Evolutionary conservation across 306 rosid genomes (phyloP), one percentile per base, ranked within the genome.

Genomic region (Sechiopsis laciniata): DNA sequence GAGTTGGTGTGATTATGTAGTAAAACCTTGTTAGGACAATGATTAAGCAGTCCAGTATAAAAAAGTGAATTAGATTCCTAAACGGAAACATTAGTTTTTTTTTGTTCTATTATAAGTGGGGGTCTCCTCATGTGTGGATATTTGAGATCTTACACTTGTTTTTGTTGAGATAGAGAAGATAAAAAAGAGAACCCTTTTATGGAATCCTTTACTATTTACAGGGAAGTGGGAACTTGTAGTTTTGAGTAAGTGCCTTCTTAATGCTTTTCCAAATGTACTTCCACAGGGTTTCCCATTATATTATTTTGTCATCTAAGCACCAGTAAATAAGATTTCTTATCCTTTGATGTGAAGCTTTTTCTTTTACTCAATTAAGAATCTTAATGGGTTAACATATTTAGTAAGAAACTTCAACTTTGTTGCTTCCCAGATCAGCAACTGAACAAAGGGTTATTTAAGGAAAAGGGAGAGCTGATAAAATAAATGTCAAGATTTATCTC

Each of bases 251-350:
- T 65, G 72, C 32, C 6, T 42, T 65, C 55, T 42, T 65, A 17
- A 65, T 65, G 53, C 54, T 42, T 10, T 53, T 19, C 72, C 55
- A 42, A 65, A 53, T 65, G 54, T 65, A 45, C 26, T 65, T 65
- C 6, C 54, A 65, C 72, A 65, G 54, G 10, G 32, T n/a, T n/a
- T n/a, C n/a, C n/a, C n/a, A n/a, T n/a, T n/a, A n/a, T n/a, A n/a
- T n/a, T n/a, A n/a, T n/a, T n/a, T n/a, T n/a, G n/a, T n/a, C n/a
- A n/a, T n/a, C 22, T 63, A 2, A 55, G 24, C 59, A 55, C 59
- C 20, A 54, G 10, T 55, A 17, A n/a, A 55, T 17, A 17, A 55
- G 24, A 55, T 55, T 55, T 63, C 22, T n/a, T 8, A n/a, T 35
- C n/a, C 8, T 35, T 35, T 16, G 42, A 37, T 63, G 14, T 35